phyloP scores from a whole-genome alignment of 2,329 filamentous ascomycete species.

The Herpomyces periplanetae region DNA sequence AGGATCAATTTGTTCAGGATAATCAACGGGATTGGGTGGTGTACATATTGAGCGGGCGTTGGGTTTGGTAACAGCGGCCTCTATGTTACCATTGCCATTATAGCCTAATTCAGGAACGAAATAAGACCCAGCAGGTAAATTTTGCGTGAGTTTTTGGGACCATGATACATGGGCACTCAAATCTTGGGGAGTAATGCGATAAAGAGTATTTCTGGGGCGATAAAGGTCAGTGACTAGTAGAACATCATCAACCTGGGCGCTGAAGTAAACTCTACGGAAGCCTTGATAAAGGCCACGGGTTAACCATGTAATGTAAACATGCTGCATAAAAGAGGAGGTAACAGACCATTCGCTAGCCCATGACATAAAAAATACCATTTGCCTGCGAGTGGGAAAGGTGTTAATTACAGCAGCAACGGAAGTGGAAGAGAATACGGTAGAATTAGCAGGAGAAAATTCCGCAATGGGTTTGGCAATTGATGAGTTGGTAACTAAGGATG shows the following conservation, averaged over 20 bases:
- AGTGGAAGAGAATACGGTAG: slow-evolving; percentile 7
- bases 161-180: slow-evolving; percentile 11
- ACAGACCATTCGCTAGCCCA: slow-evolving; percentile 14
- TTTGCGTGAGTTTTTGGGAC: slow-evolving; percentile 9
- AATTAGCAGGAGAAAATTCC: slow-evolving; percentile 11
- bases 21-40: slow-evolving; percentile 7
- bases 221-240: slow-evolving; percentile 12
- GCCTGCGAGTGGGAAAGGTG: slow-evolving; percentile 14
- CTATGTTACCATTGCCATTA: slow-evolving; percentile 15
- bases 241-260: slow-evolving; percentile 20
- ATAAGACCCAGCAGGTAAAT: slow-evolving; percentile 13
- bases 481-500: slow-evolving; percentile 14
- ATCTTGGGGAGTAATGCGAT: too few species aligned
- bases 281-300: slow-evolving; percentile 16
- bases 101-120: slow-evolving; percentile 15
- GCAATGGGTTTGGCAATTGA: slow-evolving; percentile 15
- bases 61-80: slow-evolving; percentile 7
- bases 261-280: slow-evolving; percentile 15
- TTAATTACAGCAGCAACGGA: slow-evolving; percentile 19
- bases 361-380: slow-evolving; percentile 19
- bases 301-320: slow-evolving; percentile 20
- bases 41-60: slow-evolving; percentile 5
- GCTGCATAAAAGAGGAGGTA: slow-evolving; percentile 17
- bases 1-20: slow-evolving; percentile 8
- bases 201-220: slow-evolving; percentile 5